phyloP scores from a whole-genome alignment of 2,329 filamentous ascomycete species.

The Pezicula rhizophila region DNA sequence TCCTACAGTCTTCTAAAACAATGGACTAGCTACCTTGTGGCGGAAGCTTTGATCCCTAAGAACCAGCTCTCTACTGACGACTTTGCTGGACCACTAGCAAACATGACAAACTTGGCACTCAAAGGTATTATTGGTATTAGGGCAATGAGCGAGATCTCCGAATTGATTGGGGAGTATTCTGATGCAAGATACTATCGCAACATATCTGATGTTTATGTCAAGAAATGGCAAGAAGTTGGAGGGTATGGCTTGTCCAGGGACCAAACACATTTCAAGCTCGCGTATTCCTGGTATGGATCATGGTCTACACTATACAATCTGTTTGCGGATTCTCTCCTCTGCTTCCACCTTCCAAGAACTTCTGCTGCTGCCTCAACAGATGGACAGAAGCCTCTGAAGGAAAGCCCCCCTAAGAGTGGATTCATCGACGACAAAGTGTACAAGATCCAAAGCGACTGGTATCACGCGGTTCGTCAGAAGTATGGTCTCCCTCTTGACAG shows the following conservation, averaged over 20 bases:
- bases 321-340: slow-evolving; percentile 67
- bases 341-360: slow-evolving; percentile 56
- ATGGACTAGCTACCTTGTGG: slow-evolving; percentile 63
- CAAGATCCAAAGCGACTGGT: slow-evolving; percentile 75
- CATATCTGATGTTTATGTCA: slow-evolving; percentile 56
- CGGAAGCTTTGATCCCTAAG: slow-evolving; percentile 56
- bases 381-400: slow-evolving; percentile 22
- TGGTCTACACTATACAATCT: slow-evolving; percentile 71
- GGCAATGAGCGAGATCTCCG: slow-evolving; percentile 65
- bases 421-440: slow-evolving; percentile 76
- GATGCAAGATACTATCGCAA: slow-evolving; percentile 55
- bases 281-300: slow-evolving; percentile 68
- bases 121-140: slow-evolving; percentile 76
- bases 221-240: slow-evolving; percentile 52
- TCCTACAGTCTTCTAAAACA: slow-evolving; percentile 62
- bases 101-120: slow-evolving; percentile 66
- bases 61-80: slow-evolving; percentile 67
- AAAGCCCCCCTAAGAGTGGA: slow-evolving; percentile 27
- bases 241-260: slow-evolving; percentile 57
- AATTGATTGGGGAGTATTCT: slow-evolving; percentile 45
- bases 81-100: slow-evolving; percentile 62
- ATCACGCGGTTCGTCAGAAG: slow-evolving; percentile 68
- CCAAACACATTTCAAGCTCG: slow-evolving; percentile 60
- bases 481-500: slow-evolving; percentile 80
- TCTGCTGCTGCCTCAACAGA: slow-evolving; percentile 16